These are phyloP conservation scores for Pouteria glomerata DNA, from an alignment of 148 eudicot species.

Conservation along the genomic window DNA sequence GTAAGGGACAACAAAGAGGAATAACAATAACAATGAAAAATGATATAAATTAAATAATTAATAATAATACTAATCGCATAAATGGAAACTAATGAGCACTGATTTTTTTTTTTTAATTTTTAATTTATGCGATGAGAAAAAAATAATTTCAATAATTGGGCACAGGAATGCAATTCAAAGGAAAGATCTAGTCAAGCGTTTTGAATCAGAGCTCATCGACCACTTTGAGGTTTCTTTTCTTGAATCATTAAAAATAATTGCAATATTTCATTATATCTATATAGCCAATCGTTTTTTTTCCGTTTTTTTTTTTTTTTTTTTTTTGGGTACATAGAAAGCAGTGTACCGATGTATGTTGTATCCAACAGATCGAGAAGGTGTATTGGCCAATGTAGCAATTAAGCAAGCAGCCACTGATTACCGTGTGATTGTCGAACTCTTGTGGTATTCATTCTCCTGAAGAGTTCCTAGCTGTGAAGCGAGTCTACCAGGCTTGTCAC, in stretches of 20 bases:
- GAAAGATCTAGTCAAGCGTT: conserved; percentile 51
- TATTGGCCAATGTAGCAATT: conserved; percentile 53
- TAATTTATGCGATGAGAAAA: conserved; percentile 67
- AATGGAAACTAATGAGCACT: too few species aligned
- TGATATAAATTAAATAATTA: too few species aligned
- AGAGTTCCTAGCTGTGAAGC: too few species aligned
- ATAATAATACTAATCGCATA: too few species aligned
- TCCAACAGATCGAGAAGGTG: conserved; percentile 72
- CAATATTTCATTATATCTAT: background rate
- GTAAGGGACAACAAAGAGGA: too few species aligned
- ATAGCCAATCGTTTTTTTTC: too few species aligned
- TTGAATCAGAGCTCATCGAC: conserved; percentile 59
- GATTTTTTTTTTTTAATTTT: background rate
- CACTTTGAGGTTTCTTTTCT: conserved; percentile 49
- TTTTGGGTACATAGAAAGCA: conserved; percentile 46
- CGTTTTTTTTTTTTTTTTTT: too few species aligned
- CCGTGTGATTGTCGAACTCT: conserved; percentile 53
- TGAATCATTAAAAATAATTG: background rate
- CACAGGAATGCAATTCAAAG: conserved; percentile 60
- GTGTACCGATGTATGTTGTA: conserved; percentile 73
- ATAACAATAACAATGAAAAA: too few species aligned
- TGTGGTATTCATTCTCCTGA: conserved; percentile 45
- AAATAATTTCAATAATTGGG: conserved; percentile 45
- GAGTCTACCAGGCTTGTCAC: too few species aligned
- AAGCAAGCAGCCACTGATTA: conserved; percentile 37